These are phyloP conservation scores for Termitomyces sp. DNA, from an alignment of 768 basidiomycete genomes.

Conservation along the genomic window DNA sequence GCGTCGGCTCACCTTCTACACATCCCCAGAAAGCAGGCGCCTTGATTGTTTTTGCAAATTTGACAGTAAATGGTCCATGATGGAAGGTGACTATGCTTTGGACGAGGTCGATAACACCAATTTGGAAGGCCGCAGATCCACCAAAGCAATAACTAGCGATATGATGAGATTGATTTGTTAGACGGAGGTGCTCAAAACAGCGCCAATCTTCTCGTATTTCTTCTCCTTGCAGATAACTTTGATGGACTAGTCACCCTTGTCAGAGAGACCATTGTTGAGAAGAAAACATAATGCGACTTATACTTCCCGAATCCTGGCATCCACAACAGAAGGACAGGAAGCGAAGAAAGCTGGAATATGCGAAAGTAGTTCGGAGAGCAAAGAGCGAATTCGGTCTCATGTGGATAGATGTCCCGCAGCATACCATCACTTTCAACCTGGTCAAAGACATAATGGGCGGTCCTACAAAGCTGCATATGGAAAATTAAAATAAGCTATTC, in stretches of 20 bases:
- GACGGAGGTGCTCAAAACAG: constrained; percentile 9
- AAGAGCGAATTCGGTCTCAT: background rate
- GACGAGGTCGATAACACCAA: constrained; percentile 13
- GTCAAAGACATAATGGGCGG: constrained; percentile 5
- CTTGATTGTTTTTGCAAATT: constrained; percentile 15
- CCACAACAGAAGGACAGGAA: constrained; percentile 25
- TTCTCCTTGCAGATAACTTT: constrained; percentile 27
- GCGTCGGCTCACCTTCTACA: constrained; percentile 14
- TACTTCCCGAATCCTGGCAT: constrained; percentile 18
- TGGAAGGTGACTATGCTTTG: constrained; percentile 16
- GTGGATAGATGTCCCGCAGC: background rate
- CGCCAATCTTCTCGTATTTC: constrained; percentile 32
- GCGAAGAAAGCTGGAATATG: constrained; percentile 23
- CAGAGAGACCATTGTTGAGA: background rate
- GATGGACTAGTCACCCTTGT: constrained; percentile 23
- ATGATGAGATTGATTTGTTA: background rate
- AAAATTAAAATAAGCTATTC: background rate
- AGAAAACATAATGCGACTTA: background rate
- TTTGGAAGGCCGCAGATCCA: constrained; percentile 9
- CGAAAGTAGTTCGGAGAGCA: constrained; percentile 14
- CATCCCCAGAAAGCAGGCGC: constrained; percentile 17
- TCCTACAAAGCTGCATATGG: too few relatives aligned
- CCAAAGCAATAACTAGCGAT: constrained; percentile 17
- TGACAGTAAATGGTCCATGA: constrained; percentile 12
- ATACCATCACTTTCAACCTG: background rate